These are phyloP conservation scores for Anthostomella pinea DNA, from an alignment of 2,329 filamentous ascomycete species.

Conservation along the genomic window DNA sequence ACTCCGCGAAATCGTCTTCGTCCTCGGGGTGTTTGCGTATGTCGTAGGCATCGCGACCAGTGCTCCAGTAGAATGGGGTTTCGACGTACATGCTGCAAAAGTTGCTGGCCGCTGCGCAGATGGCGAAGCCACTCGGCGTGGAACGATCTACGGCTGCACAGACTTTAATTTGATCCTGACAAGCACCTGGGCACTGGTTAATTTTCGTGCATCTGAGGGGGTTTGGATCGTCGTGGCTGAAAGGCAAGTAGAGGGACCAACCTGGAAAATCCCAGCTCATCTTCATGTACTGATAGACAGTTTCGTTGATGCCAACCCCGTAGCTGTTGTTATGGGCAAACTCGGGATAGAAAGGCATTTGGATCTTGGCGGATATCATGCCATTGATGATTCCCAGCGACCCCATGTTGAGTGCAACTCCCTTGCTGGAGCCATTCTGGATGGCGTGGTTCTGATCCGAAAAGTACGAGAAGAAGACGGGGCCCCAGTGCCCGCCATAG, in stretches of 20 bases:
- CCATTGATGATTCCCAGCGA: constrained; percentile 29
- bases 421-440: constrained; percentile 11
- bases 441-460: constrained; percentile 25
- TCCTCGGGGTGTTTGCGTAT: constrained; percentile 48
- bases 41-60: constrained; percentile 51
- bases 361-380: constrained; percentile 22
- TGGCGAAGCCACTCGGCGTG: constrained; percentile 38
- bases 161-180: too few relatives aligned
- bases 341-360: constrained; percentile 13
- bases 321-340: constrained; percentile 11
- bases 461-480: constrained; percentile 28
- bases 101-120: constrained; percentile 41
- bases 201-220: too few relatives aligned
- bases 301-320: neutral
- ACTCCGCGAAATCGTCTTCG: constrained; percentile 47
- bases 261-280: too few relatives aligned
- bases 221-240: too few relatives aligned
- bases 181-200: too few relatives aligned
- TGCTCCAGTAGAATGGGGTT: constrained; percentile 1
- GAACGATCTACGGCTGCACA: too few relatives aligned
- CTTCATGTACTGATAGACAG: too few relatives aligned
- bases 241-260: too few relatives aligned
- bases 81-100: constrained; percentile 34
- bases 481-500: constrained; percentile 32
- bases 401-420: constrained; percentile 21